Base-by-base conservation (phyloP, 768 basidiomycete species). In the Pleurotus salmoneostramineus region DNA sequence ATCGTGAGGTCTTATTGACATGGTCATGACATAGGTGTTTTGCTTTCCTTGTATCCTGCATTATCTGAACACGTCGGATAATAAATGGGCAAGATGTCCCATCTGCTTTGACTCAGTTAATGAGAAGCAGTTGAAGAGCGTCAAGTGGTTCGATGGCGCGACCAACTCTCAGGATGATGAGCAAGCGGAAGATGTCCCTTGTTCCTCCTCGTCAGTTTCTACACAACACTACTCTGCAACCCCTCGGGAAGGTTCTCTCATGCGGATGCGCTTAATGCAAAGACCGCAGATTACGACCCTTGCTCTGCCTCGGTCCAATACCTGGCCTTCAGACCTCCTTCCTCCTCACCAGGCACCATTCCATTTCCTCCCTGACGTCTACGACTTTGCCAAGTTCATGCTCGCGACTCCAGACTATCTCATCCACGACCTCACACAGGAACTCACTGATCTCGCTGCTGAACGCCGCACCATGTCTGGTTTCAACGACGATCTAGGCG, bases 81-180 rank as follows among this genome's bases (percentile, higher is more conserved):
- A 85, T 68, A 94, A 95, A 71, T 95, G 91, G 85, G 89, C 88
- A 33, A 88, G 89, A 56, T 98, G 97, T 69, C 97, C 97, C 3
- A 94, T 99, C 50, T 99, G 97, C 71, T 92, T 89, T 66, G 97
- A 98, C 75, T 90, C 94, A 10, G 81, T 99, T 46, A 88, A 89
- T 71, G 90, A 90, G 71, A 83, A 83, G 60, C 92, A 95, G 70
- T 85, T 98, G 62, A 98, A 97, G 78, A 83, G 82, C 56, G 95
- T 98, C 68, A 93, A 90, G 66, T 98, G 93, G 89, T 87, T 85
- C 63, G 87, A 91, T 60, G 82, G 81, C 17, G 75, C 76, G 2
- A 43, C 65, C 21, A 67, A 66, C 5, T 42, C 32, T 5, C 45
- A 60, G 2, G 72, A 74, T 7, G 69, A 75, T 7, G 73, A 75